Evolutionary conservation across 2,329 filamentous ascomycete species (phyloP), one percentile per base, ranked within the genome.

Genomic region (Hymenoscyphus albidus): DNA sequence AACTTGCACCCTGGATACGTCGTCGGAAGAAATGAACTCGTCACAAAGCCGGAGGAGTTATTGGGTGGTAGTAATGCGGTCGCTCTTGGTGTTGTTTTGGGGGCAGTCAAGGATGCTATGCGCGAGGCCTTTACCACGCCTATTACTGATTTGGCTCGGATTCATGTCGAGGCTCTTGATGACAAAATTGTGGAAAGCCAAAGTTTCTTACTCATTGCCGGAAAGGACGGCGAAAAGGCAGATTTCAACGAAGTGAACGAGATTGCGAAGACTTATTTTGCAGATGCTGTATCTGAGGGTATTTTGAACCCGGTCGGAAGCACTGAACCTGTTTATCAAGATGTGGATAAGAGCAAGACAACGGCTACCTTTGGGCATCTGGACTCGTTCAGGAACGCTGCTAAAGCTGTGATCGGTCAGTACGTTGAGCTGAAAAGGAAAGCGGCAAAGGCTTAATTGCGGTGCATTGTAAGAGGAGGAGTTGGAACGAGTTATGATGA

Each of bases 1-100:
- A 66, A 69, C 44, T 13, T 70, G 2, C 51, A 66, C 42, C 68
- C 68, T 14, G 61, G 61, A 39, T 64, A 65, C 18, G 67, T 68
- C 13, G 42, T 69, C 58, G 68, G 67, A 14, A 58, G 48, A 7
- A 62, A 65, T 9, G 65, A 63, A 44, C 58, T 70, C 13, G 27
- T 58, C 6, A 64, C 31, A 5, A 42, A 35, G 13, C 31, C 61
- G 2, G 40, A 61, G 7, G 58, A 59, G 10, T 22, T 66, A 13
- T 18, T 58, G 3, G 22, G 14, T 7, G 57, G 65, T 31, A 65
- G 40, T 32, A 65, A 65, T 48, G 59, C 48, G 1, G 7, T 60
- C 14, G 63, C 56, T 6, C 35, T 65, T 16, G 40, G 40, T 14
- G 39, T 48, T 16, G 63, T 42, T 4, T 5, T 58, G 16, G 63